These are phyloP conservation scores for Waltergamsia citrina DNA, from an alignment of 2,329 filamentous ascomycete genomes.

Conservation along the genomic window DNA sequence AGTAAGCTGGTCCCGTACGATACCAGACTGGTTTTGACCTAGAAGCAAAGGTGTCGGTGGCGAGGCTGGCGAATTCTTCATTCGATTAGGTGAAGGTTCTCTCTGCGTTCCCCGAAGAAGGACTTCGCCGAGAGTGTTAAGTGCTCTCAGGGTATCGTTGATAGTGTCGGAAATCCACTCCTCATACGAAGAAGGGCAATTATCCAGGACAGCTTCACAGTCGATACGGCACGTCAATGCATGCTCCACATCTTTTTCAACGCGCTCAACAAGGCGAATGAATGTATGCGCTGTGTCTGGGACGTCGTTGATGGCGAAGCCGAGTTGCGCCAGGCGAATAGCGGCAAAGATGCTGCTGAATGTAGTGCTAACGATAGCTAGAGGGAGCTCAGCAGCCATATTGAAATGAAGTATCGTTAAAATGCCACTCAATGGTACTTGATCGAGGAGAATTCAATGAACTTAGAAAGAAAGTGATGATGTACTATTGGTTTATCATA, in stretches of 20 bases:
- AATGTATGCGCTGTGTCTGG: not conserved
- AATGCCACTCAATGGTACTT: too few relatives aligned
- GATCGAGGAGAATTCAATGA: too few relatives aligned
- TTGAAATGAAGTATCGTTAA: too few relatives aligned
- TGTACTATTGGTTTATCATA: too few relatives aligned
- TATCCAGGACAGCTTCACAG: not conserved
- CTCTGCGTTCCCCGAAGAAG: not conserved
- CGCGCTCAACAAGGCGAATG: conserved; percentile 1
- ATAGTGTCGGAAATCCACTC: not conserved
- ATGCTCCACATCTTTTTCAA: conserved; percentile 1
- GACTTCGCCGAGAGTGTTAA: not conserved
- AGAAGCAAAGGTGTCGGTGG: too few relatives aligned
- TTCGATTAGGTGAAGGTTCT: too few relatives aligned
- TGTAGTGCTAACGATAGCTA: too few relatives aligned
- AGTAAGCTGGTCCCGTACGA: too few relatives aligned
- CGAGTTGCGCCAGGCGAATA: conserved; percentile 1
- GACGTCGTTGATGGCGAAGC: not conserved
- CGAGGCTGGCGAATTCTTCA: too few relatives aligned
- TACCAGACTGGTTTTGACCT: too few relatives aligned
- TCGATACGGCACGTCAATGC: not conserved
- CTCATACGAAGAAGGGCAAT: not conserved
- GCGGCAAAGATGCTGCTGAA: not conserved
- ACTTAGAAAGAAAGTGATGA: too few relatives aligned
- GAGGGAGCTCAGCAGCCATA: too few relatives aligned
- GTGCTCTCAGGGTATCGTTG: conserved; percentile 1